phyloP scores from a whole-genome alignment of 768 basidiomycete genomes.

The Psilocybe subaeruginosa region DNA sequence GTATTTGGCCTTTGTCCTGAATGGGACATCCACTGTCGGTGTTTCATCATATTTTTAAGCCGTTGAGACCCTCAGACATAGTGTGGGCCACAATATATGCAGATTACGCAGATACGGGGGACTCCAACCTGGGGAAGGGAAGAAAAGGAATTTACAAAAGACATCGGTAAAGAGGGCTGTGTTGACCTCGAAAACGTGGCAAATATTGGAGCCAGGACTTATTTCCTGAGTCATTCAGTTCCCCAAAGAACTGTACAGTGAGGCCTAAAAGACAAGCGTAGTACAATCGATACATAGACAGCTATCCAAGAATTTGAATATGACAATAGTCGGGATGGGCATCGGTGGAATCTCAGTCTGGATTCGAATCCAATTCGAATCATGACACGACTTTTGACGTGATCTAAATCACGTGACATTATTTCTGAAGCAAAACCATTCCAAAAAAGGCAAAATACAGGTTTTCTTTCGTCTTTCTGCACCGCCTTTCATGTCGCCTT shows the following conservation, averaged over 20 bases:
- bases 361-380: too few species aligned
- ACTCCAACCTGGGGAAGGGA: conserved; percentile 2
- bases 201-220: not conserved
- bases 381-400: not conserved
- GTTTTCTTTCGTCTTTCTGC: not conserved
- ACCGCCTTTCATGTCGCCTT: not conserved
- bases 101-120: conserved; percentile 8
- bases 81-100: not conserved
- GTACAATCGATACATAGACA: too few species aligned
- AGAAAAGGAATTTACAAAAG: not conserved
- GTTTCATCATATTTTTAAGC: conserved; percentile 19
- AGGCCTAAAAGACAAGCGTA: too few species aligned
- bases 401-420: not conserved
- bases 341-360: too few species aligned
- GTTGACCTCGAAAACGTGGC: conserved; percentile 19
- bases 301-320: too few species aligned
- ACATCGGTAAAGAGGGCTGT: conserved; percentile 14
- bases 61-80: conserved; percentile 3
- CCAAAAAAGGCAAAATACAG: not conserved
- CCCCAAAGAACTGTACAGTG: not conserved
- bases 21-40: conserved; percentile 16
- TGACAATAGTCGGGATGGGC: too few species aligned
- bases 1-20: conserved; percentile 24
- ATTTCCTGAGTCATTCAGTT: not conserved
- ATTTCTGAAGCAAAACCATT: not conserved